phyloP scores from a whole-genome alignment of 441 rosid species.

The Populus hybrid region DNA sequence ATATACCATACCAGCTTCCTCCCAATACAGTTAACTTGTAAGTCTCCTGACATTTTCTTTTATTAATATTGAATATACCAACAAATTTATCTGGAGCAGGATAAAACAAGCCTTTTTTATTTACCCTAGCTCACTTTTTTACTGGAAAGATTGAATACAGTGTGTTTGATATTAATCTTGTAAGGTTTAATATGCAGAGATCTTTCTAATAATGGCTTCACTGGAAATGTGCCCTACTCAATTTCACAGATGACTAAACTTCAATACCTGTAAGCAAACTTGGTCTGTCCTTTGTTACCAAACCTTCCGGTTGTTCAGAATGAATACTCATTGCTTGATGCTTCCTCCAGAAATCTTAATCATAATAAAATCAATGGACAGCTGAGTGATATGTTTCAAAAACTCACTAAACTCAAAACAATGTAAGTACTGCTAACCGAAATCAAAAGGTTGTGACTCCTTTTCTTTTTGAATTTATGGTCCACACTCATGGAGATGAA shows the following conservation, averaged over 20 bases:
- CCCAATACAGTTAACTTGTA: constrained; percentile 62
- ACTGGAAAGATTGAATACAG: neutral
- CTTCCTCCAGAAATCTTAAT: constrained; percentile 55
- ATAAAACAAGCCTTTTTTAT: neutral
- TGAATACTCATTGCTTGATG: constrained; percentile 9
- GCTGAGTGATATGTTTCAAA: constrained; percentile 79
- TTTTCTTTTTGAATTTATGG: neutral
- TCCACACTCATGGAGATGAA: constrained; percentile 7
- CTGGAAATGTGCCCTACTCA: constrained; percentile 77
- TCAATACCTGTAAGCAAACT: constrained; percentile 52
- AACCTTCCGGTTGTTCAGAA: neutral
- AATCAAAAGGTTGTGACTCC: neutral
- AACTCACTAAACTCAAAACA: constrained; percentile 57
- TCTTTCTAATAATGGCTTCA: constrained; percentile 68
- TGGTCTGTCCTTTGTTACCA: constrained; percentile 6
- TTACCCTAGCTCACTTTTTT: neutral
- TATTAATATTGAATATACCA: too few relatives aligned
- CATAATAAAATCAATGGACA: constrained; percentile 74
- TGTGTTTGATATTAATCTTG: constrained; percentile 15
- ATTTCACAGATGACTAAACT: constrained; percentile 73
- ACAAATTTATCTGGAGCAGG: neutral
- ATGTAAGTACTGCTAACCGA: constrained; percentile 42
- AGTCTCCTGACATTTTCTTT: constrained; percentile 21
- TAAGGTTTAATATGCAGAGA: constrained; percentile 53
- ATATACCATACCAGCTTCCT: constrained; percentile 93